These are phyloP conservation scores for Phylloporus scabripes DNA, from an alignment of 768 basidiomycete species.

Conservation along the genomic window DNA sequence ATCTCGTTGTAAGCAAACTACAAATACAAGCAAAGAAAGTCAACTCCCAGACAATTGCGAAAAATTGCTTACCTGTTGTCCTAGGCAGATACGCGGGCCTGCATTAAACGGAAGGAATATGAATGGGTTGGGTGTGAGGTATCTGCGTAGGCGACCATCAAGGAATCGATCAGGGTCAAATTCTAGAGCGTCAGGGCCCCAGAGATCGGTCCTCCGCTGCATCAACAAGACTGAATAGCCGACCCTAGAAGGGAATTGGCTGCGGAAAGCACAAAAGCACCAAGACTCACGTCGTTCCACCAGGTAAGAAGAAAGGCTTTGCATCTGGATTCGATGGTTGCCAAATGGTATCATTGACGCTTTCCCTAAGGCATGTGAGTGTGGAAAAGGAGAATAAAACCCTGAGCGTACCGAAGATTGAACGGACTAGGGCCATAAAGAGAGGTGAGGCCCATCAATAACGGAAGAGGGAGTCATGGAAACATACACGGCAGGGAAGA, in stretches of 20 bases:
- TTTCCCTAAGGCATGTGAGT: constrained; percentile 9
- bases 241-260: constrained; percentile 13
- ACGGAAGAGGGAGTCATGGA: neutral
- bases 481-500: constrained; percentile 32
- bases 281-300: constrained; percentile 15
- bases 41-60: neutral
- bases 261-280: neutral
- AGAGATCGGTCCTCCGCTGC: constrained; percentile 35
- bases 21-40: neutral
- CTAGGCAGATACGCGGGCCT: constrained; percentile 35
- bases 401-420: constrained; percentile 26
- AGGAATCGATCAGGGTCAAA: constrained; percentile 41
- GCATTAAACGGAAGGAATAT: constrained; percentile 42
- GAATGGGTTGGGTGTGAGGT: constrained; percentile 36
- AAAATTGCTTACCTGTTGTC: constrained; percentile 30
- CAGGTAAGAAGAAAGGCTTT: constrained; percentile 30
- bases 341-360: constrained; percentile 23
- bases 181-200: constrained; percentile 33
- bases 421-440: constrained; percentile 23
- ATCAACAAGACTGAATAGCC: constrained; percentile 26
- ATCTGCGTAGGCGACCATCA: constrained; percentile 31
- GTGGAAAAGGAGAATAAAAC: neutral
- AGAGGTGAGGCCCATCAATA: neutral
- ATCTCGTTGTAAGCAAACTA: constrained; percentile 35
- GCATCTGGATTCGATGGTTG: constrained; percentile 16